Evolutionary conservation across 2,329 filamentous ascomycete species (phyloP).

Genomic region (Didymella pinodella): DNA sequence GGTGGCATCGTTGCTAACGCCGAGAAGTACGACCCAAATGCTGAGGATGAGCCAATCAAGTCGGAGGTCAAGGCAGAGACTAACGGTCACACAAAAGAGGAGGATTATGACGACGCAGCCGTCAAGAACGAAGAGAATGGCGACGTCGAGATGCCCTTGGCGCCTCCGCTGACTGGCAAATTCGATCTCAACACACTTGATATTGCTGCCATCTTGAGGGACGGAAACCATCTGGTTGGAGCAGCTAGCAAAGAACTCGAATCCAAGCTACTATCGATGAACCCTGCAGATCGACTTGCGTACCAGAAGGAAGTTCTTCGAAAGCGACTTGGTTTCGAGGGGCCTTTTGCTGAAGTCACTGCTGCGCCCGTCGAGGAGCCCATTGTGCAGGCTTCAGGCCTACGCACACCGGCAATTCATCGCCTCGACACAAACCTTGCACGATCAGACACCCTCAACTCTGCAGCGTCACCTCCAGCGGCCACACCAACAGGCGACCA

Average conservation of each 20-base stretch:
- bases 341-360: slow-evolving; percentile 85
- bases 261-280: slow-evolving; percentile 80
- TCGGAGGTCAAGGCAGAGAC: slow-evolving; percentile 55
- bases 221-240: slow-evolving; percentile 83
- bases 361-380: slow-evolving; percentile 73
- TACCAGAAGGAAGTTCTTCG: slow-evolving; percentile 90
- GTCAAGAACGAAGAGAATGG: slow-evolving; percentile 62
- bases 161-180: slow-evolving; percentile 61
- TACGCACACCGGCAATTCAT: slow-evolving; percentile 50
- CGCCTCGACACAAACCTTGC: slow-evolving; percentile 61
- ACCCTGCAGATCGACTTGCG: slow-evolving; percentile 79
- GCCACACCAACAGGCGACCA: slow-evolving; percentile 53
- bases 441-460: slow-evolving; percentile 56
- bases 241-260: slow-evolving; percentile 84
- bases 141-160: slow-evolving; percentile 48
- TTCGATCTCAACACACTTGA: slow-evolving; percentile 79
- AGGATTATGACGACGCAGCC: slow-evolving; percentile 54
- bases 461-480: slow-evolving; percentile 55
- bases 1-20: slow-evolving; percentile 94
- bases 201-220: slow-evolving; percentile 78
- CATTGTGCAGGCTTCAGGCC: slow-evolving; percentile 50
- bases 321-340: slow-evolving; percentile 82
- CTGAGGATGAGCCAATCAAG: slow-evolving; percentile 71
- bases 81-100: slow-evolving; percentile 64
- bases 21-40: slow-evolving; percentile 86